Percentiles rank a stretch among this genome's conserved stretches.
Evolutionary conservation across 2,329 filamentous ascomycete genomes (phyloP).

Genomic region (Penicillium capsulatum): DNA sequence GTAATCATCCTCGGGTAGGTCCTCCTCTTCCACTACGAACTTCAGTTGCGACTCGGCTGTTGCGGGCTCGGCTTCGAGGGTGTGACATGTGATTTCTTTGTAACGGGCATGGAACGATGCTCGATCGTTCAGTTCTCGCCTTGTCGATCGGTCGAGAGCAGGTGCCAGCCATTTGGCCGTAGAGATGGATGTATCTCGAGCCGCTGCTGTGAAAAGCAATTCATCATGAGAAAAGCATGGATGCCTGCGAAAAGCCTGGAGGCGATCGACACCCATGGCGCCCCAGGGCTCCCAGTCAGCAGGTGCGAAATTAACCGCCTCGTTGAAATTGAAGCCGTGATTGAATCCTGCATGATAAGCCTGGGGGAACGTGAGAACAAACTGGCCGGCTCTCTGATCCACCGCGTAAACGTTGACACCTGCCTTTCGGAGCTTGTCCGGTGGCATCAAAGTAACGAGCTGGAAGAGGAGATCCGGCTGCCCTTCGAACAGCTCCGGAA

Average conservation of each 20-base stretch:
- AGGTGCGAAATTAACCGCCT: constrained; percentile 96
- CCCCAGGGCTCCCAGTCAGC: constrained; percentile 93
- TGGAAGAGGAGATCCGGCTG: constrained; percentile 96
- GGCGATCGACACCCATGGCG: constrained; percentile 74
- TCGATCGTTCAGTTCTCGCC: constrained; percentile 67
- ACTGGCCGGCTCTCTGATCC: constrained; percentile 93
- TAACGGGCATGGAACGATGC: constrained; percentile 65
- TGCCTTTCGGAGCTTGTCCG: constrained; percentile 86
- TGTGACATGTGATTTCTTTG: constrained; percentile 51
- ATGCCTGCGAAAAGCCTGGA: constrained; percentile 83
- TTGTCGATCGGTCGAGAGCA: constrained; percentile 72
- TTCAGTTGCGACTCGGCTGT: constrained; percentile 53
- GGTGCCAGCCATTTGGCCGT: constrained; percentile 94
- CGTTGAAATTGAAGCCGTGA: constrained; percentile 98
- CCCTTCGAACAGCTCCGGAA: constrained; percentile 93
- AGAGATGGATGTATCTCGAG: constrained; percentile 74
- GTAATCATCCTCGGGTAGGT: constrained; percentile 86
- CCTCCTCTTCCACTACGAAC: constrained; percentile 64
- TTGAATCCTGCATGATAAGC: constrained; percentile 98
- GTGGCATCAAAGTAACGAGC: constrained; percentile 90
- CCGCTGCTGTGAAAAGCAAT: constrained; percentile 82
- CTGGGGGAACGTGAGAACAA: constrained; percentile 94
- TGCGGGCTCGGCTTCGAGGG: constrained; percentile 46
- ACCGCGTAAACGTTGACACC: constrained; percentile 89
- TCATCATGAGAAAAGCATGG: constrained; percentile 98